A percentile compares a stretch with the other conserved stretches of the same genome.
These are phyloP conservation scores for Heliamphora pulchella DNA, from an alignment of 179 eudicot genomes.

Conservation along the genomic window DNA sequence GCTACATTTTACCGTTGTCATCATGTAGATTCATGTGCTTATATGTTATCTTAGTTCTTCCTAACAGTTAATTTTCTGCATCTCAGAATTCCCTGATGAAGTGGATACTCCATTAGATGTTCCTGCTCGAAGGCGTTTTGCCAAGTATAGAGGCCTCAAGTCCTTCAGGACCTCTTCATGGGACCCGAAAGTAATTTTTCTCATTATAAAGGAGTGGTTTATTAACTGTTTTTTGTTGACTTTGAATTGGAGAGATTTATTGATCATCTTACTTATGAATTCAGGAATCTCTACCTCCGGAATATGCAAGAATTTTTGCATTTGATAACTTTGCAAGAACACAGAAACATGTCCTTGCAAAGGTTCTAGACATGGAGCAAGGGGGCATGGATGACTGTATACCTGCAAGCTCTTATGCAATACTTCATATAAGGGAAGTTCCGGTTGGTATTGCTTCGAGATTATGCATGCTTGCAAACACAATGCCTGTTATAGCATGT, in stretches of 20 bases:
- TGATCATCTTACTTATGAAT: slow-evolving; percentile 6
- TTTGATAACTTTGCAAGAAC: slow-evolving; percentile 85
- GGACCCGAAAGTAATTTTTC: slow-evolving; percentile 76
- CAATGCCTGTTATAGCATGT: slow-evolving; percentile 58
- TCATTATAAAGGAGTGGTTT: background rate
- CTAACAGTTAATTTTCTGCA: slow-evolving; percentile 7
- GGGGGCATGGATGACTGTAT: slow-evolving; percentile 43
- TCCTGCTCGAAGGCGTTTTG: slow-evolving; percentile 88
- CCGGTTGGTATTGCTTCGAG: slow-evolving; percentile 51
- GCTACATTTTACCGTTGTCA: background rate
- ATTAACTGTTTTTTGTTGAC: background rate
- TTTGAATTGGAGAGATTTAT: background rate
- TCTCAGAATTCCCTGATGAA: slow-evolving; percentile 90
- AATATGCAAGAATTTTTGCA: slow-evolving; percentile 74
- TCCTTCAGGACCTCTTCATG: slow-evolving; percentile 94
- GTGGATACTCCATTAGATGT: slow-evolving; percentile 87
- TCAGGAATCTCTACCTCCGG: slow-evolving; percentile 86
- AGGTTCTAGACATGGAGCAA: slow-evolving; percentile 56
- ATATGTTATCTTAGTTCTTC: background rate
- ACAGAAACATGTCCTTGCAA: slow-evolving; percentile 77
- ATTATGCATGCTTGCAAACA: slow-evolving; percentile 37
- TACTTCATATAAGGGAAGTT: slow-evolving; percentile 66
- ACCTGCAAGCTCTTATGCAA: slow-evolving; percentile 56
- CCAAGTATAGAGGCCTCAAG: slow-evolving; percentile 89
- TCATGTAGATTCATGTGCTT: background rate